A percentile compares a stretch with the other conserved stretches of the same genome.
These are phyloP conservation scores for Sporothrix pseudoabietina DNA, from an alignment of 2,329 filamentous ascomycete genomes.

Conservation along the genomic window DNA sequence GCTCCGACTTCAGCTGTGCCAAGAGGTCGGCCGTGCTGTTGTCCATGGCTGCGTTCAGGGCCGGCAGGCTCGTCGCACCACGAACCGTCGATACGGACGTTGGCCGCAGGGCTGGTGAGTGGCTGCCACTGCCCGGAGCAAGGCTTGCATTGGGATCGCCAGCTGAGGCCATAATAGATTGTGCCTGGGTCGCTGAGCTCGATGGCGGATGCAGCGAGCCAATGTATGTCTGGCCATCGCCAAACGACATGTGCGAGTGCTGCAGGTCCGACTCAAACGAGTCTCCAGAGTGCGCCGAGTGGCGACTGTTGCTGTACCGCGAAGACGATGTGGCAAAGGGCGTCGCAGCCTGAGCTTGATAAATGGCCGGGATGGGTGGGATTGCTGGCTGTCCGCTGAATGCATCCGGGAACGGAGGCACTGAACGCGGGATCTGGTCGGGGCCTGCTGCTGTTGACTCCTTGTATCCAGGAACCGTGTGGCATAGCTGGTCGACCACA, in stretches of 20 bases:
- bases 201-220: slow-evolving; percentile 48
- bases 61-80: slow-evolving; percentile 51
- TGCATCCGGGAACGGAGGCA: neutral
- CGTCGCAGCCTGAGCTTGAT: slow-evolving; percentile 38
- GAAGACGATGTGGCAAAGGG: slow-evolving; percentile 36
- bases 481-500: slow-evolving; percentile 54
- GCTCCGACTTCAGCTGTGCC: slow-evolving; percentile 59
- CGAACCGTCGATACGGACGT: slow-evolving; percentile 53
- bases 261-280: slow-evolving; percentile 36
- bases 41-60: slow-evolving; percentile 34
- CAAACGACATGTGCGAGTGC: slow-evolving; percentile 49
- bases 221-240: slow-evolving; percentile 50
- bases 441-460: slow-evolving; percentile 25
- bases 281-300: slow-evolving; percentile 43
- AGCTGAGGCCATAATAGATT: slow-evolving; percentile 31
- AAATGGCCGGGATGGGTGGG: slow-evolving; percentile 40
- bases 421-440: slow-evolving; percentile 37
- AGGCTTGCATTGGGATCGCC: neutral
- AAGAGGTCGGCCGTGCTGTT: slow-evolving; percentile 53
- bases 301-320: slow-evolving; percentile 44
- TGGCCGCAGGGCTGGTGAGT: slow-evolving; percentile 43
- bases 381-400: slow-evolving; percentile 18
- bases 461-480: slow-evolving; percentile 48
- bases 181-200: slow-evolving; percentile 39
- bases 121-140: slow-evolving; percentile 25